phyloP scores from a whole-genome alignment of 257 asterid species.

The Solanum chmielewskii region DNA sequence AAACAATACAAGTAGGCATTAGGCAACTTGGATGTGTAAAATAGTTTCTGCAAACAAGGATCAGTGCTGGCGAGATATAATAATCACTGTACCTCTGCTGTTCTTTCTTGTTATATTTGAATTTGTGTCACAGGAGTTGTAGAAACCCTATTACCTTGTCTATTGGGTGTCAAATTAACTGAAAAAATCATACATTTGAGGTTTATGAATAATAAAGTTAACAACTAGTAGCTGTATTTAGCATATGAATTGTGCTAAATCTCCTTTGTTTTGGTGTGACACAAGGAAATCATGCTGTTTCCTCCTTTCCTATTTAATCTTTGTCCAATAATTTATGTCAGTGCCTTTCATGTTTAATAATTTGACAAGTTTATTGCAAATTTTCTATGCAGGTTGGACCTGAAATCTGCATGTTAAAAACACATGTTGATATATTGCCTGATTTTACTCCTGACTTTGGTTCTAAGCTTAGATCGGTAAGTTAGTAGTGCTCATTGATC shows the following conservation, averaged over 20 bases:
- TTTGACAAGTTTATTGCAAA: slow-evolving; percentile 5
- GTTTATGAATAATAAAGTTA: neutral
- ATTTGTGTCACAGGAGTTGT: neutral
- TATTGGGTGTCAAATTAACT: neutral
- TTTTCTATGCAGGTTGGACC: slow-evolving; percentile 78
- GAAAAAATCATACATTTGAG: neutral
- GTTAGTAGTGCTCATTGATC: neutral
- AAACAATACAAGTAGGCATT: neutral
- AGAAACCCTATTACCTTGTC: neutral
- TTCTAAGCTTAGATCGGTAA: slow-evolving; percentile 77
- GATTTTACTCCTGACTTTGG: slow-evolving; percentile 93
- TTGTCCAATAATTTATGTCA: neutral
- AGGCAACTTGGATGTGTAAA: neutral
- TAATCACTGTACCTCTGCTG: neutral
- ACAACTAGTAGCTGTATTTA: neutral
- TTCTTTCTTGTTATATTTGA: neutral
- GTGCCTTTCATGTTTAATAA: neutral
- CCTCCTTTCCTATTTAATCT: neutral
- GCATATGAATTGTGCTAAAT: neutral
- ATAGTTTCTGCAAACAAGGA: neutral
- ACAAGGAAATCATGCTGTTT: neutral
- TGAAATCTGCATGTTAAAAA: slow-evolving; percentile 93
- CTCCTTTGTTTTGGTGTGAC: neutral
- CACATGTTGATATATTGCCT: slow-evolving; percentile 94
- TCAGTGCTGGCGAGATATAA: neutral